Evolutionary conservation across 2,329 filamentous ascomycete species (phyloP), one percentile per base, ranked within the genome.

Genomic region (Claviceps capensis): DNA sequence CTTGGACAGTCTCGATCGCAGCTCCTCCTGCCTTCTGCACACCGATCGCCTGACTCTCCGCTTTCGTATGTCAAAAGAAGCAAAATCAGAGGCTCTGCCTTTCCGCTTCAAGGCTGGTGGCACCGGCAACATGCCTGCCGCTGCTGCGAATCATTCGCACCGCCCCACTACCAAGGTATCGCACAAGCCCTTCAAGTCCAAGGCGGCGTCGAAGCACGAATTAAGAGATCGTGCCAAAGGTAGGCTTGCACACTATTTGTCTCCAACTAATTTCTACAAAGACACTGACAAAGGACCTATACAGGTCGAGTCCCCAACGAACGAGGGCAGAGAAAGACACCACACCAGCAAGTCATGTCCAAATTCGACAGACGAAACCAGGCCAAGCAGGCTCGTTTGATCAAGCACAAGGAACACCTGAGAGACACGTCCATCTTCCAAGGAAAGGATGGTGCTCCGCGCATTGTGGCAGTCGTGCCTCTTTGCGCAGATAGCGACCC

Each of bases 321-420:
- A 64, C 81, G 77, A 61, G 83, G 84, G 55, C 75, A 76, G 61
- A 82, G 91, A 63, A 94, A 88, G 69, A 95, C 91, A 16, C 88
- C 88, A 52, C 88, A 95, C 67, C 93, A 98, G 67, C 88, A 95
- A 72, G 81, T 96, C 71, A 91, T 96, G 87, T 95, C 89, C 54
- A 98, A 97, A 71, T 79, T 98, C 67, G 89, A 95, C 69, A 85
- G 93, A 54, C 83, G 88, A 61, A 97, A 98, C 69, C 88, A 95
- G 73, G 87, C 88, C 60, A 91, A 91, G 69, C 93, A 98, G 74
- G 83, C 85, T 67, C 86, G 91, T 62, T 73, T 86, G 56, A 76
- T 82, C 59, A 96, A 97, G 69, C 82, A 89, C 63, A 83, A 83
- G 63, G 88, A 93, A 61, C 86, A 93, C 63, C 76, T 85, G 47